Conservation (phyloP, 768 basidiomycete species). For the Leccinum obscurum region DNA sequence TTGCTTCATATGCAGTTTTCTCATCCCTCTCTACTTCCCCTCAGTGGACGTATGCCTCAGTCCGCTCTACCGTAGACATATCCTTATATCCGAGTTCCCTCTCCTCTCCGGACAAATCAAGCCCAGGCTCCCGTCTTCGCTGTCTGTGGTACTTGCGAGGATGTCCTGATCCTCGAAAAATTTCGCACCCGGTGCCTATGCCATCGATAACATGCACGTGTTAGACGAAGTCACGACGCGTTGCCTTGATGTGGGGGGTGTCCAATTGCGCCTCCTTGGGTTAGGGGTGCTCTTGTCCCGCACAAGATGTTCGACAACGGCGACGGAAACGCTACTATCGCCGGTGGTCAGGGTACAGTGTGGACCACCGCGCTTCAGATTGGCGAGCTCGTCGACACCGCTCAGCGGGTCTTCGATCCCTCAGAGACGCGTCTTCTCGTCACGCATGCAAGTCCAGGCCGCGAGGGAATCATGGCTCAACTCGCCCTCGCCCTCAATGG, state of each 20-base stretch:
- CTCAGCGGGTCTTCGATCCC: constrained; percentile 89
- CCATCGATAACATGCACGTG: constrained; percentile 87
- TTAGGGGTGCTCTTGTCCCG: constrained; percentile 89
- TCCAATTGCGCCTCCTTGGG: constrained; percentile 93
- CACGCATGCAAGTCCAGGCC: constrained; percentile 88
- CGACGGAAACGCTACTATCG: constrained; percentile 94
- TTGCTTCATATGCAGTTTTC: constrained; percentile 70
- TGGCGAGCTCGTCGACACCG: constrained; percentile 96
- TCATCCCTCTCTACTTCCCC: constrained; percentile 58
- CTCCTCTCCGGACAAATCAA: constrained; percentile 88
- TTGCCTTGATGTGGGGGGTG: constrained; percentile 86
- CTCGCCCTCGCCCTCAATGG: constrained; percentile 90
- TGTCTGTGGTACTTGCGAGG: constrained; percentile 97
- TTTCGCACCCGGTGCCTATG: constrained; percentile 78
- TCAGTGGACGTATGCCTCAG: constrained; percentile 50
- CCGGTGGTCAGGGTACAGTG: constrained; percentile 97
- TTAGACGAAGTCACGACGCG: constrained; percentile 96
- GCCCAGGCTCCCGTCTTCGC: constrained; percentile 89
- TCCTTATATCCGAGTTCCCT: constrained; percentile 91
- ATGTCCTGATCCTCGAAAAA: constrained; percentile 90
- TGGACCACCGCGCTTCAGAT: constrained; percentile 98
- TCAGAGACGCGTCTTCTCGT: constrained; percentile 93
- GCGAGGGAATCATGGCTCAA: constrained; percentile 91
- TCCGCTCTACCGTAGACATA: constrained; percentile 74
- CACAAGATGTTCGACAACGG: constrained; percentile 97